These are phyloP conservation scores for Trichoderma sp. DNA, from an alignment of 2,329 filamentous ascomycete species.

Conservation along the genomic window DNA sequence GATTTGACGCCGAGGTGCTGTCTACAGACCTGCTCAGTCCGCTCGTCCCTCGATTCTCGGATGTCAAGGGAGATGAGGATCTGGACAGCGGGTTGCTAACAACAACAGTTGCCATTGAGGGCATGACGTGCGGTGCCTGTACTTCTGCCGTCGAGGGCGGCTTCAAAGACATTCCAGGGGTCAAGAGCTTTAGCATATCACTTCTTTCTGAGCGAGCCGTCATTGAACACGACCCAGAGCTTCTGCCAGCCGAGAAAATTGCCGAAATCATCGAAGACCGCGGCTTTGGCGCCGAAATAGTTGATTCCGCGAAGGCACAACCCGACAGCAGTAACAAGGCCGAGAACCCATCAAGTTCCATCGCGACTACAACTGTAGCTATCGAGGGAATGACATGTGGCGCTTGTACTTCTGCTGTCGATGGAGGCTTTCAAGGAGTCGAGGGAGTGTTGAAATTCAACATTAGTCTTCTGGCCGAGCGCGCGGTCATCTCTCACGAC, in stretches of 20 bases:
- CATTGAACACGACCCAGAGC: conserved; percentile 70
- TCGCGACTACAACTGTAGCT: conserved; percentile 77
- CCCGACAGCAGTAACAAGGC: conserved; percentile 23
- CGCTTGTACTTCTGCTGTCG: conserved; percentile 89
- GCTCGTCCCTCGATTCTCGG: conserved; percentile 41
- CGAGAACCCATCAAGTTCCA: conserved; percentile 41
- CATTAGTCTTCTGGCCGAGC: conserved; percentile 89
- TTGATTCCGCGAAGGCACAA: conserved; percentile 65
- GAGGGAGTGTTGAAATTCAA: conserved; percentile 87
- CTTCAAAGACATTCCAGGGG: conserved; percentile 72
- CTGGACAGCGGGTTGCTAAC: conserved; percentile 51
- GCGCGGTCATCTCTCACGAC: conserved; percentile 86
- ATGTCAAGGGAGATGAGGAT: conserved; percentile 40
- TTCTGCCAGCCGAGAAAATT: conserved; percentile 55
- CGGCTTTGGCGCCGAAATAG: conserved; percentile 77
- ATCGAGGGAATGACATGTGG: conserved; percentile 98
- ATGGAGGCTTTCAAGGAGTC: conserved; percentile 75
- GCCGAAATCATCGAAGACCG: conserved; percentile 66
- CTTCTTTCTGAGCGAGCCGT: conserved; percentile 83
- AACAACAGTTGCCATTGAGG: conserved; percentile 77
- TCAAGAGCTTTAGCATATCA: conserved; percentile 79
- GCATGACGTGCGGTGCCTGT: conserved; percentile 91
- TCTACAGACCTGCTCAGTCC: conserved; percentile 71
- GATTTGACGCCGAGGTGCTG: conserved; percentile 90
- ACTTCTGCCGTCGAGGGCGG: conserved; percentile 82